Evolutionary conservation across 768 basidiomycete species (phyloP), one percentile per base, ranked within the genome.

Genomic region (Candolleomyces eurysporus): DNA sequence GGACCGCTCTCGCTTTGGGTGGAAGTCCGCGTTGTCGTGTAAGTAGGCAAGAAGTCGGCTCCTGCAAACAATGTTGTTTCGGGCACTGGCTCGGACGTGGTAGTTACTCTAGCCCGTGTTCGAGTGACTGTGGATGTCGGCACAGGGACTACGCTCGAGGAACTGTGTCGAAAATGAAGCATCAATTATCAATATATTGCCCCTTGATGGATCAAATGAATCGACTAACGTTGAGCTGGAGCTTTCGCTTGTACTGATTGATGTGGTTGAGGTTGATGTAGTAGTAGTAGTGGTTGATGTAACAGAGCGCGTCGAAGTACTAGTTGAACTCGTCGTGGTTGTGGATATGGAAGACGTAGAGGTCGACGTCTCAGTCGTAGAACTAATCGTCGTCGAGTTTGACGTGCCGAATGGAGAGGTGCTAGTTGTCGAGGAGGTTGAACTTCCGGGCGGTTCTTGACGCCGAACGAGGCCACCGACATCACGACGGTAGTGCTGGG

Each of bases 381-480:
- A 36, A 36, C 1, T 8, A 11, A 36, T 36, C 36, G 36, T 3
- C 36, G 36, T 8, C 8, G 36, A 58, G 46, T 19, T 58, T 50
- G 26, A n/a, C 30, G 14, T 17, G 30, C 6, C 31, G n/a, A 30
- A n/a, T 40, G 30, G 3, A 36, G 32, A 32, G 32, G 6, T 36
- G 17, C 17, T 10, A 21, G 42, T 13, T 22, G 46, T 13, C 45
- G 57, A 49, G 6, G 19, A 14, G 4, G 31, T 39, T 11, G 57
- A 16, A 19, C 30, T 46, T 40, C 45, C 36, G n/a, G 31, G 5
- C 54, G 54, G 16, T 45, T 61, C 60, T 30, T 61, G 60, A n/a
- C 60, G 52, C 53, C 40, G 49, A 39, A 56, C 31, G 48, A 40
- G 39, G 32, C n/a, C 17, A 9, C 11, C 22, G 22, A 43, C 6